Evolutionary conservation across 176 grass and related monocot species (phyloP).

Genomic region (Pharus latifolius): DNA sequence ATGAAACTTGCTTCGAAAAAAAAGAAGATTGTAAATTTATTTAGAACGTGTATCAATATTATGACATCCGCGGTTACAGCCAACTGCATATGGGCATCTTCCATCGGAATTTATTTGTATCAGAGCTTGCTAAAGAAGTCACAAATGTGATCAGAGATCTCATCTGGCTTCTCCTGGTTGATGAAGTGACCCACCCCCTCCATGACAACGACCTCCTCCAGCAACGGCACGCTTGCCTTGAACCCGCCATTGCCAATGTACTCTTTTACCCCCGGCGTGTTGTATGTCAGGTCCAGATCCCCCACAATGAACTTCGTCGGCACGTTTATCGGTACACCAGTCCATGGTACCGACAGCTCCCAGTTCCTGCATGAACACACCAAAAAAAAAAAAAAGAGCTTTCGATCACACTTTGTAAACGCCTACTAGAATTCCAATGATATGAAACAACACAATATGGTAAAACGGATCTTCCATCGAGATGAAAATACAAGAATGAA

Average conservation of each 20-base stretch:
- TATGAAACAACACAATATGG: too few species aligned
- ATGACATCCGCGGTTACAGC: neutral
- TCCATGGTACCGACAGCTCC: slow-evolving; percentile 75
- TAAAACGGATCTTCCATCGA: neutral
- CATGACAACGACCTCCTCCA: slow-evolving; percentile 64
- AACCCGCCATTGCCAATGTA: slow-evolving; percentile 69
- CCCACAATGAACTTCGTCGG: slow-evolving; percentile 71
- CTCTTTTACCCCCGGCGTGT: slow-evolving; percentile 37
- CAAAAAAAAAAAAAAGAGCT: too few species aligned
- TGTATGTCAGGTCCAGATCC: slow-evolving; percentile 54
- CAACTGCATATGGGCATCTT: neutral
- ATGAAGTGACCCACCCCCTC: slow-evolving; percentile 65
- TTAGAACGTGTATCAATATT: neutral
- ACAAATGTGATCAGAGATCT: slow-evolving; percentile 68
- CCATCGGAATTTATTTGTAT: neutral
- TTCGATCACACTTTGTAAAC: neutral
- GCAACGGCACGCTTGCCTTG: slow-evolving; percentile 46
- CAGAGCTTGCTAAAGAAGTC: slow-evolving; percentile 62
- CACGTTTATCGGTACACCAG: slow-evolving; percentile 40
- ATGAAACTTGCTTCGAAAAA: neutral
- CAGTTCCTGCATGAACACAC: slow-evolving; percentile 44
- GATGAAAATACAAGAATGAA: neutral
- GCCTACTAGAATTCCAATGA: too few species aligned
- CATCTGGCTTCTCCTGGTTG: slow-evolving; percentile 65
- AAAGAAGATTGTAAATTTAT: neutral